Conservation (phyloP, 768 basidiomycete species). For the Rhodosporidiobolus sp. region DNA sequence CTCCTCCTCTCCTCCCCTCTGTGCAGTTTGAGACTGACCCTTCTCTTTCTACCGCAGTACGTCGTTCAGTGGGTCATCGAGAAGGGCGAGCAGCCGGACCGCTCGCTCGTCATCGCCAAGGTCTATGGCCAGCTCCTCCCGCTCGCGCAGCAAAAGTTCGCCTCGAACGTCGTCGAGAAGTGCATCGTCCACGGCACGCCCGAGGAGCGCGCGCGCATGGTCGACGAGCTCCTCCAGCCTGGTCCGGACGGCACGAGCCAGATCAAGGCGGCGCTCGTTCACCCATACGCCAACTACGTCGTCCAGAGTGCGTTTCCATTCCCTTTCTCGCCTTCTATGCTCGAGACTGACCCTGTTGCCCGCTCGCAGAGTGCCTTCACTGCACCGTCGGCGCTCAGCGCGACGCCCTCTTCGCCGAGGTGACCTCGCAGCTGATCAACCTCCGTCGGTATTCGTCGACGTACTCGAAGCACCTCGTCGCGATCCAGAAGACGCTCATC, state of each 20-base stretch:
- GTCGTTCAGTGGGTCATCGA: constrained; percentile 92
- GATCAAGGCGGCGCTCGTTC: constrained; percentile 71
- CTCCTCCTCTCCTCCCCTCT: neutral
- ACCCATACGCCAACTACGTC: constrained; percentile 63
- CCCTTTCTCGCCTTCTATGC: too few species aligned
- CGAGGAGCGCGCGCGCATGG: constrained; percentile 63
- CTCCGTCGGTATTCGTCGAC: constrained; percentile 67
- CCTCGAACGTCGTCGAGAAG: constrained; percentile 67
- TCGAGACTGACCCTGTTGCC: too few species aligned
- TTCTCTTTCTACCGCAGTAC: constrained; percentile 53
- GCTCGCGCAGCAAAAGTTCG: constrained; percentile 59
- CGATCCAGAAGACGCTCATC: constrained; percentile 29
- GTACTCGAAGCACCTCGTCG: constrained; percentile 72
- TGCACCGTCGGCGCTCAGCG: constrained; percentile 71
- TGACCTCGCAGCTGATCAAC: constrained; percentile 64
- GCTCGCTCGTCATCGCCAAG: constrained; percentile 61
- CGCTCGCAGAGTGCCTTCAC: constrained; percentile 54
- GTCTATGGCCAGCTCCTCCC: constrained; percentile 73
- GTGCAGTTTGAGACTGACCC: neutral
- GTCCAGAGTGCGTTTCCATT: constrained; percentile 28
- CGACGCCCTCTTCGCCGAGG: constrained; percentile 60
- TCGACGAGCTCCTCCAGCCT: constrained; percentile 74
- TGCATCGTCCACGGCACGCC: constrained; percentile 46
- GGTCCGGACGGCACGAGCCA: constrained; percentile 62
- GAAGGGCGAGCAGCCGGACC: constrained; percentile 69